Base-by-base conservation (phyloP, 73 alveolate genomes). In the Durusdinium trenchii region DNA sequence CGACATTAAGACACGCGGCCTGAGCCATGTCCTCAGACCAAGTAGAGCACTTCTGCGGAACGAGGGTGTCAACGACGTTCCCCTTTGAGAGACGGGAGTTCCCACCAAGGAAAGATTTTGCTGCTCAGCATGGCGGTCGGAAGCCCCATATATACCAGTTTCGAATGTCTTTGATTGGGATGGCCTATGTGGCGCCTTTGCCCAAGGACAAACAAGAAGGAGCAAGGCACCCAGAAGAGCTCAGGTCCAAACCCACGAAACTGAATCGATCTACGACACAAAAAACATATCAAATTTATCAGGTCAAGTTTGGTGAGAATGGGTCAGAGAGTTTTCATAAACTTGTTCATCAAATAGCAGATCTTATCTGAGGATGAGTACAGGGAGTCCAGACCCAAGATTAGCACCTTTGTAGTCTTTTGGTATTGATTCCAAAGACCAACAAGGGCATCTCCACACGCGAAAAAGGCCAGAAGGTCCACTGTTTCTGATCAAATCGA, bases 161-260 rank as follows among this genome's bases (percentile, higher is more conserved):
- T n/a, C n/a, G n/a, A n/a, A n/a, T n/a, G n/a, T n/a, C n/a, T n/a
- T n/a, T n/a, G n/a, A n/a, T n/a, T n/a, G n/a, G n/a, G n/a, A n/a
- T n/a, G n/a, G n/a, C n/a, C n/a, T n/a, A n/a, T n/a, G n/a, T n/a
- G n/a, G n/a, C n/a, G n/a, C 42, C 1, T 38, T 64, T 64, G 28
- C 48, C 82, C 82, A 47, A 87, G 95, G 95, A 87, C 85, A 87
- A 87, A 67, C 40, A 62, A 85, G 95, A 62, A 87, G 95, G 95
- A 61, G 95, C 60, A 38, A 38, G 52, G 85, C 48, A 0, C 95
- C 46, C 64, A 84, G 87, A 18, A 36, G 86, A 0, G 6, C 54
- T 35, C 4, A 40, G 60, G 86, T 9, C n/a, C n/a, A 42, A 1
- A 26, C 12, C 36, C 14, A 3, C 45, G 20, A 26, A 60, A 60